These are phyloP conservation scores for Suhomyces wounanorum DNA, from an alignment of 1,139 yeast genomes.

Conservation along the genomic window DNA sequence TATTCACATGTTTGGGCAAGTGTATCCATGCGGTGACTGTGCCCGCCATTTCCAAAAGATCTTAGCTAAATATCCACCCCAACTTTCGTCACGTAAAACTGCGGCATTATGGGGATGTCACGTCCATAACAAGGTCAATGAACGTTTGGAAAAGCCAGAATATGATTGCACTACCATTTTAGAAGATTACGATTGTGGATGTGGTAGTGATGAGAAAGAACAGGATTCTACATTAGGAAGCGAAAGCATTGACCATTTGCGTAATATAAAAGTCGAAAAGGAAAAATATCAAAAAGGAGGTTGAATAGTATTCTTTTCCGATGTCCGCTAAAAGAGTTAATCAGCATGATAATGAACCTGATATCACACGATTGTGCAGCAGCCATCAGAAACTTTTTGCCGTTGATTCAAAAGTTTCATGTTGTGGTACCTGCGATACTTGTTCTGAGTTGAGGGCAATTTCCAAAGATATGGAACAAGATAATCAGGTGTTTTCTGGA, in stretches of 20 bases:
- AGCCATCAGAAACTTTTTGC: slow-evolving; percentile 26
- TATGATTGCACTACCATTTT: slow-evolving; percentile 84
- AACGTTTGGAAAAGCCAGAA: slow-evolving; percentile 61
- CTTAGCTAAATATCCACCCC: slow-evolving; percentile 78
- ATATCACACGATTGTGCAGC: slow-evolving; percentile 47
- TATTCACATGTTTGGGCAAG: slow-evolving; percentile 66
- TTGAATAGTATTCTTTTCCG: slow-evolving; percentile 9
- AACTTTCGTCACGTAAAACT: slow-evolving; percentile 68
- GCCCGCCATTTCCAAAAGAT: slow-evolving; percentile 84
- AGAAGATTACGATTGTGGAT: slow-evolving; percentile 95
- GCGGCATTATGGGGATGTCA: slow-evolving; percentile 98
- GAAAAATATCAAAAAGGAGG: slow-evolving; percentile 40
- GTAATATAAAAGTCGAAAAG: slow-evolving; percentile 44
- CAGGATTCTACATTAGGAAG: slow-evolving; percentile 40
- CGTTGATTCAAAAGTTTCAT: slow-evolving; percentile 16
- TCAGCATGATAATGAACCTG: not conserved
- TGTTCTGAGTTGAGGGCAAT: slow-evolving; percentile 49
- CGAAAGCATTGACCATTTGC: slow-evolving; percentile 42
- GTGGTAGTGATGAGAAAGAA: slow-evolving; percentile 71
- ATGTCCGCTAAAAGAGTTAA: not conserved
- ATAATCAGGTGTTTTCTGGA: slow-evolving; percentile 53
- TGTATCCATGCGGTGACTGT: slow-evolving; percentile 93
- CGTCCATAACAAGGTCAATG: slow-evolving; percentile 86
- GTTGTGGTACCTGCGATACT: slow-evolving; percentile 37
- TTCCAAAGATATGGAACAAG: slow-evolving; percentile 55